Base-by-base conservation (phyloP, 495 filamentous ascomycete genomes). In the Pseudevernia furfuracea region DNA sequence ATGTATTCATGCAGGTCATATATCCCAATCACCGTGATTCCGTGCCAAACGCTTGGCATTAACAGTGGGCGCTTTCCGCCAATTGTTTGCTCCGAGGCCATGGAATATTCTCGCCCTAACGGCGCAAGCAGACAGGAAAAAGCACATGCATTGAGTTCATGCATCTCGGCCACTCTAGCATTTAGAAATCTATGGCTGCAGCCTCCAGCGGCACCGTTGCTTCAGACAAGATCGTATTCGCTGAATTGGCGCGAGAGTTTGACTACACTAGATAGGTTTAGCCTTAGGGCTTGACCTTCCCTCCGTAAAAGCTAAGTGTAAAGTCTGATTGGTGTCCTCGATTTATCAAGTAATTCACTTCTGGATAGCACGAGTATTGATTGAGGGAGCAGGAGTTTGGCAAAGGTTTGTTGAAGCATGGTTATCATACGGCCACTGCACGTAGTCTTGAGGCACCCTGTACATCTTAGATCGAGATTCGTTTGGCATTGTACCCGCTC, bases 401-500 rank as follows among this genome's bases (percentile, higher is more conserved):
- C 41, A 41, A 36, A 38, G 36, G 36, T 32, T 41, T 36, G 11
- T 25, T 30, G 28, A 57, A 38, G 1, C 15, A 64, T 64, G 62
- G 0, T 14, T 19, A 23, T 1, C 10, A 38, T 21, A 10, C 53
- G 39, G 57, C 34, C 46, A 37, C 10, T 36, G 28, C 44, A 62
- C 38, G 48, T 53, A 14, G 34, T 21, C 46, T 34, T 49, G n/a
- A 64, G 46, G 56, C 34, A 15, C 15, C 55, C 62, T 32, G 19
- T 32, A 3, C 19, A 30, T 21, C 3, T 41, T 12, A 39, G 15
- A 14, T 60, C 34, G n/a, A 43, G 21, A 0, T 8, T 63, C 39
- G 7, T 58, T 28, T 30, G 38, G 49, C 36, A 41, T 23, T 36
- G 57, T 39, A 41, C n/a, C 66, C 77, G 81, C 53, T 63, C 70